Evolutionary conservation across 441 rosid species (phyloP).

Genomic region (Dalechampia spathulata): DNA sequence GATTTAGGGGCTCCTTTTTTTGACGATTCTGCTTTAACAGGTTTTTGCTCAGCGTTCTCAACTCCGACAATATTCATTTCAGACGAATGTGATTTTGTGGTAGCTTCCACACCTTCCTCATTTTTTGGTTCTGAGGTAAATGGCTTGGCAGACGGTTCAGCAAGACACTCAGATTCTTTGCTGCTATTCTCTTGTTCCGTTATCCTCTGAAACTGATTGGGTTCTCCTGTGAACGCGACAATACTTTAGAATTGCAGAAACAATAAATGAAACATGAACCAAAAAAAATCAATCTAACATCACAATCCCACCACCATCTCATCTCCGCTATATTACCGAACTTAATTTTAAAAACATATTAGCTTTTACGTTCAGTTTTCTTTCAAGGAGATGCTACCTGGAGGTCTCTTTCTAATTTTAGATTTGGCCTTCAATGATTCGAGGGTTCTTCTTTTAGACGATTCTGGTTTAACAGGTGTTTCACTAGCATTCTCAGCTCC

Average conservation of each 20-base stretch:
- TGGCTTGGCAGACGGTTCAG: background rate
- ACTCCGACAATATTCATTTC: constrained; percentile 4
- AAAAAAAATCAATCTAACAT: too few species aligned
- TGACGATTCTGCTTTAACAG: constrained; percentile 26
- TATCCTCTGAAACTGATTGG: constrained; percentile 3
- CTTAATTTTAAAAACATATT: too few species aligned
- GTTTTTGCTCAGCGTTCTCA: constrained; percentile 17
- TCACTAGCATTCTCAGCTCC: constrained; percentile 16
- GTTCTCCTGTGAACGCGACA: background rate
- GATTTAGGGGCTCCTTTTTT: constrained; percentile 25
- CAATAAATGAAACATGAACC: too few species aligned
- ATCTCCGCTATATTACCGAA: too few species aligned
- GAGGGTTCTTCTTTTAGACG: constrained; percentile 28
- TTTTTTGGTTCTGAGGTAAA: background rate
- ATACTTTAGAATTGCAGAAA: too few species aligned
- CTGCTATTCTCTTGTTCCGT: constrained; percentile 32
- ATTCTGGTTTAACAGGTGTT: constrained; percentile 21
- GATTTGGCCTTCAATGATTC: constrained; percentile 30
- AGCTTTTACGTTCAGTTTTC: too few species aligned
- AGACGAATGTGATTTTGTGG: background rate
- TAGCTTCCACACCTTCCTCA: constrained; percentile 3
- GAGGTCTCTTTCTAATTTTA: constrained; percentile 30
- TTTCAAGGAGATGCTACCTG: too few species aligned
- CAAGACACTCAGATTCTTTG: constrained; percentile 13
- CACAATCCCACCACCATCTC: too few species aligned